Percentiles rank a stretch among this genome's conserved stretches.
These are phyloP conservation scores for Aureobasidium sp. DNA, from an alignment of 2,329 filamentous ascomycete genomes.

Conservation along the genomic window DNA sequence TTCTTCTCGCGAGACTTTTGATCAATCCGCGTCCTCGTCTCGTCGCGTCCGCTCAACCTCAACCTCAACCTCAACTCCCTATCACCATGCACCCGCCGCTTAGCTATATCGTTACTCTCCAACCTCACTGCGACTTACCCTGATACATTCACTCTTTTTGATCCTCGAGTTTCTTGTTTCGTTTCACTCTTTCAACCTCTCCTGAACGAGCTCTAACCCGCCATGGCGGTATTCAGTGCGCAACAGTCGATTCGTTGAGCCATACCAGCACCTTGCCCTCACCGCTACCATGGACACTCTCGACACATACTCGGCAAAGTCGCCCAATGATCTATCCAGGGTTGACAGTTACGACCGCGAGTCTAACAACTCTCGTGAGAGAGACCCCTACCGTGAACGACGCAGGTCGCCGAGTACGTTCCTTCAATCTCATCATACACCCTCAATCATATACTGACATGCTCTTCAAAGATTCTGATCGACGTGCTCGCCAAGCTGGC, in stretches of 20 bases:
- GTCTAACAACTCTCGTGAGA: slow-evolving; percentile 8
- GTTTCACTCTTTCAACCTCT: not conserved
- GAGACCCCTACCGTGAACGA: slow-evolving; percentile 20
- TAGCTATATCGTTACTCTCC: slow-evolving; percentile 13
- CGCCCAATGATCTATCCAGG: slow-evolving; percentile 8
- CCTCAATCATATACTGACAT: not conserved
- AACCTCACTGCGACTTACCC: slow-evolving; percentile 1
- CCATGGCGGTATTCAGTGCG: slow-evolving; percentile 7
- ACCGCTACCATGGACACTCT: slow-evolving; percentile 3
- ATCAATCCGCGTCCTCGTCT: not conserved
- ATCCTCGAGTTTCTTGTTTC: slow-evolving; percentile 12
- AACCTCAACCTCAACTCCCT: slow-evolving; percentile 15
- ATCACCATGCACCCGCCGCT: slow-evolving; percentile 18
- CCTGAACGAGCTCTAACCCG: slow-evolving; percentile 8
- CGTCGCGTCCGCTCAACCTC: slow-evolving; percentile 17
- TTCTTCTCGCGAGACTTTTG: not conserved
- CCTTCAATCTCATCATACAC: not conserved
- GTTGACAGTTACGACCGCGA: slow-evolving; percentile 12
- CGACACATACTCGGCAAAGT: not conserved
- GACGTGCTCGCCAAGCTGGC: slow-evolving; percentile 20
- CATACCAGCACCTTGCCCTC: not conserved
- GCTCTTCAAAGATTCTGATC: not conserved
- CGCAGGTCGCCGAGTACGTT: slow-evolving; percentile 12
- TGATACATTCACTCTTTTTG: slow-evolving; percentile 17
- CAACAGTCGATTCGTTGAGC: not conserved